phyloP scores from a whole-genome alignment of 208 protist genomes.

The Phytomonas sp. region DNA sequence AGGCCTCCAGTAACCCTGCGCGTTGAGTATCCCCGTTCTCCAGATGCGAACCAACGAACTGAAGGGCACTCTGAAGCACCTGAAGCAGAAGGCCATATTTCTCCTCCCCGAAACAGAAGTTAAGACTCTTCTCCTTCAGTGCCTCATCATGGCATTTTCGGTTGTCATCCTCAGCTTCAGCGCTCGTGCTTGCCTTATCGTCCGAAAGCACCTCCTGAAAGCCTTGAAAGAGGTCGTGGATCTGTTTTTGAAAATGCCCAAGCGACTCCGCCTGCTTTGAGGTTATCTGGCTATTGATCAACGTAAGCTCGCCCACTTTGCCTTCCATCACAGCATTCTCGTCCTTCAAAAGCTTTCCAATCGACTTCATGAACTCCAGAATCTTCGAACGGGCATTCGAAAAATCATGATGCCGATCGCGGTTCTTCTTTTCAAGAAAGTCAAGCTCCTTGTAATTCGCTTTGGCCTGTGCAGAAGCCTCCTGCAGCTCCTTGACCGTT shows the following conservation, averaged over 20 bases:
- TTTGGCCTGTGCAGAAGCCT: constrained; percentile 10
- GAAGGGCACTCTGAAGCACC: constrained; percentile 23
- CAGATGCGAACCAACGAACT: constrained; percentile 34
- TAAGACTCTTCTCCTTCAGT: neutral
- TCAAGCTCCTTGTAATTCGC: constrained; percentile 6
- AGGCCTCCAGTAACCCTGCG: constrained; percentile 43
- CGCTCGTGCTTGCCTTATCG: neutral
- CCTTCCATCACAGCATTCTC: constrained; percentile 10
- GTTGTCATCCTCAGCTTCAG: neutral
- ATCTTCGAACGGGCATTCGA: neutral
- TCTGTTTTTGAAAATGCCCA: neutral
- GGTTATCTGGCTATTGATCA: neutral
- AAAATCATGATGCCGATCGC: neutral
- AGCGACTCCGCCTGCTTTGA: neutral
- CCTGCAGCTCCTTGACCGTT: constrained; percentile 17
- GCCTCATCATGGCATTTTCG: neutral
- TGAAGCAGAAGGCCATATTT: neutral
- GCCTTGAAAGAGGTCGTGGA: neutral
- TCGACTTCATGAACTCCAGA: neutral
- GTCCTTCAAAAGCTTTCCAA: neutral
- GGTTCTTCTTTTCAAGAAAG: neutral
- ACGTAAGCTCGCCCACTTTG: constrained; percentile 2
- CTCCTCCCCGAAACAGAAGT: neutral
- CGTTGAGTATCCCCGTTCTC: constrained; percentile 40
- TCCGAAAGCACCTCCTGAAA: neutral